A percentile compares a stretch with the other conserved stretches of the same genome.
These are phyloP conservation scores for Malassezia nana DNA, from an alignment of 1,284 basidiomycete genomes.

Conservation along the genomic window DNA sequence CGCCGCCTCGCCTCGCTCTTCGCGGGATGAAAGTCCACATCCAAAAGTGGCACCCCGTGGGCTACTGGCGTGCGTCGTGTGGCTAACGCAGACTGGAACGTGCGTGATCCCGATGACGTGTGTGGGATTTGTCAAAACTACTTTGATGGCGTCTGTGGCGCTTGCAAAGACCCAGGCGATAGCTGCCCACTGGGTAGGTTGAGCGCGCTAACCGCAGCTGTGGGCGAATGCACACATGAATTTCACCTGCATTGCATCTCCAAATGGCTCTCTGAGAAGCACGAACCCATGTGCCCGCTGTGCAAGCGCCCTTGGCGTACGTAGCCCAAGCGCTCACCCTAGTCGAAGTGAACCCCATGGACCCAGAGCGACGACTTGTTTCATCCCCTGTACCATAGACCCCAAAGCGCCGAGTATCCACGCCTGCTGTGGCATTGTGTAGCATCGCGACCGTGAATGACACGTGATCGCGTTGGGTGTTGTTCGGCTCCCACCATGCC, in stretches of 20 bases:
- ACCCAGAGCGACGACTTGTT: not conserved
- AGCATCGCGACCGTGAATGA: too few species aligned
- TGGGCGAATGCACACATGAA: constrained; percentile 45
- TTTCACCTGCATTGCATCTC: constrained; percentile 47
- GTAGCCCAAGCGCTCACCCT: constrained; percentile 1
- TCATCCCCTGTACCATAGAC: not conserved
- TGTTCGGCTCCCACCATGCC: constrained; percentile 8
- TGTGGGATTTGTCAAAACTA: constrained; percentile 48
- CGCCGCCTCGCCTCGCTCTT: not conserved
- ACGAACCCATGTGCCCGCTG: constrained; percentile 17
- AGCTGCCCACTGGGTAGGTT: constrained; percentile 14
- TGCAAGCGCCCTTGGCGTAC: constrained; percentile 19
- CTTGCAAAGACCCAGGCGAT: constrained; percentile 43
- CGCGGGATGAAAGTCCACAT: constrained; percentile 43
- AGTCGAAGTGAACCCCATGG: not conserved
- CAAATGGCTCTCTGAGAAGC: constrained; percentile 42
- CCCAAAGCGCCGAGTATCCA: not conserved
- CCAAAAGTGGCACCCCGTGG: constrained; percentile 40
- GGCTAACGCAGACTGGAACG: constrained; percentile 36
- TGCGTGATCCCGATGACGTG: constrained; percentile 45
- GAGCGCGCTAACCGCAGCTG: constrained; percentile 21
- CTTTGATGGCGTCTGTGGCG: constrained; percentile 46
- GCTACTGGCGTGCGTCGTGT: constrained; percentile 39
- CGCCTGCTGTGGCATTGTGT: not conserved
- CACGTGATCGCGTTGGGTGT: constrained; percentile 10